phyloP scores from a whole-genome alignment of 805 yeast genomes.

The Nakazawaea ishiwadae region DNA sequence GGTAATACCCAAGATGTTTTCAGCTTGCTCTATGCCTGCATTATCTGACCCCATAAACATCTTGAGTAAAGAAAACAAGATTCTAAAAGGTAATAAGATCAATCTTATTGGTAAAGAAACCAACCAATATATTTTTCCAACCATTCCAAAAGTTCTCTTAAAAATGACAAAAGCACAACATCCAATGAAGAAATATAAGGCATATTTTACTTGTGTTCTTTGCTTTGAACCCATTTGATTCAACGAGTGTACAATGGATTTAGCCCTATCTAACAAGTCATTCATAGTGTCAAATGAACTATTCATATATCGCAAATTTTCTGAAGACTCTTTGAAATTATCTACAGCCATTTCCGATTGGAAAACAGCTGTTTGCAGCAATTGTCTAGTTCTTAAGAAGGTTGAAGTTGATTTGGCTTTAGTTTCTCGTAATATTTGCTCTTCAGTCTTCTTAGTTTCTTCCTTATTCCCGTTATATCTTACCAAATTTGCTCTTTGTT shows the following conservation, averaged over 20 bases:
- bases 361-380: conserved; percentile 43
- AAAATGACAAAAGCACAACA: conserved; percentile 10
- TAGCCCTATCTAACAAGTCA: conserved; percentile 35
- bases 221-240: conserved; percentile 49
- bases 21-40: neutral
- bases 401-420: conserved; percentile 43
- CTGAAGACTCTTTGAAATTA: conserved; percentile 41
- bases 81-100: conserved; percentile 6
- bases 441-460: conserved; percentile 24
- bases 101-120: conserved; percentile 9
- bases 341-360: conserved; percentile 48
- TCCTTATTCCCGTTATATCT: conserved; percentile 20
- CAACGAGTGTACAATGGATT: conserved; percentile 42
- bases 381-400: conserved; percentile 41
- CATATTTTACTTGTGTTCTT: conserved; percentile 20
- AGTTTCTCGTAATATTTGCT: conserved; percentile 39
- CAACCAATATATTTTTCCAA: conserved; percentile 9
- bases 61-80: conserved; percentile 2
- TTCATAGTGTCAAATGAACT: conserved; percentile 37
- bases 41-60: conserved; percentile 5
- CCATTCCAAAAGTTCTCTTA: conserved; percentile 7
- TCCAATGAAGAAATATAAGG: conserved; percentile 10
- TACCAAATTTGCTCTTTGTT: conserved; percentile 20
- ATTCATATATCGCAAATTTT: conserved; percentile 35
- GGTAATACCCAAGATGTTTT: neutral